A percentile compares a stretch with the other conserved stretches of the same genome.
Conservation (phyloP, 2,329 filamentous ascomycete species). For the Aspergillus pseudoterreus region DNA sequence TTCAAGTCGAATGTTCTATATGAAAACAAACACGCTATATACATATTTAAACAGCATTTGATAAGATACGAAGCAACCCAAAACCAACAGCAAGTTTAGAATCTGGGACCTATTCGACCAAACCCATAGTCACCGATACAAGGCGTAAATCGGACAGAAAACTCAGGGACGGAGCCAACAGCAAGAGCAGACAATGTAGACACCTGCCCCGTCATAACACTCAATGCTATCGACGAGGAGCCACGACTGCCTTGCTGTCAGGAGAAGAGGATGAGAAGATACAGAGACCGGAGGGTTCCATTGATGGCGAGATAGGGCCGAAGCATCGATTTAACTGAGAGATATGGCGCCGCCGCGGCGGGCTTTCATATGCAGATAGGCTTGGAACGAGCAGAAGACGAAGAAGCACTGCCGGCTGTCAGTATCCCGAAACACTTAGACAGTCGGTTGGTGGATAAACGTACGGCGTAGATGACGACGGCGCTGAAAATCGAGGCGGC, state of each 20-base stretch:
- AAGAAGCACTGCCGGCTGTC: constrained; percentile 56
- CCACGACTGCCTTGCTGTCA: background rate
- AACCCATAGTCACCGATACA: background rate
- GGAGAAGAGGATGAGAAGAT: background rate
- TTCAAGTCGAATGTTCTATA: background rate
- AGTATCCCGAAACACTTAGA: constrained; percentile 7
- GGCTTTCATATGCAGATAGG: constrained; percentile 78
- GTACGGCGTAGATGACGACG: constrained; percentile 82
- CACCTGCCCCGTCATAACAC: background rate
- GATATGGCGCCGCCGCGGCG: constrained; percentile 80
- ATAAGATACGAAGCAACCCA: background rate
- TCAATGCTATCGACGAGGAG: background rate
- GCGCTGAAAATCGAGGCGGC: constrained; percentile 83
- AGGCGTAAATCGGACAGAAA: background rate
- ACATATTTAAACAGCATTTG: background rate
- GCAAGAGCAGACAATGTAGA: background rate
- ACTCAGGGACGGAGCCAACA: too few species aligned
- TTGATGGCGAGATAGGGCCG: constrained; percentile 14
- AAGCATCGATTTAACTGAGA: constrained; percentile 48
- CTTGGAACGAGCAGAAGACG: constrained; percentile 86
- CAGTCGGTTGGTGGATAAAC: constrained; percentile 33
- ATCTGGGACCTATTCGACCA: background rate
- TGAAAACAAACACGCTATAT: background rate
- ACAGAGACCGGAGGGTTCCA: background rate
- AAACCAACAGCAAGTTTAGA: background rate